Base-by-base conservation (phyloP, 1,284 basidiomycete species). In the Rhizoctonia solani region DNA sequence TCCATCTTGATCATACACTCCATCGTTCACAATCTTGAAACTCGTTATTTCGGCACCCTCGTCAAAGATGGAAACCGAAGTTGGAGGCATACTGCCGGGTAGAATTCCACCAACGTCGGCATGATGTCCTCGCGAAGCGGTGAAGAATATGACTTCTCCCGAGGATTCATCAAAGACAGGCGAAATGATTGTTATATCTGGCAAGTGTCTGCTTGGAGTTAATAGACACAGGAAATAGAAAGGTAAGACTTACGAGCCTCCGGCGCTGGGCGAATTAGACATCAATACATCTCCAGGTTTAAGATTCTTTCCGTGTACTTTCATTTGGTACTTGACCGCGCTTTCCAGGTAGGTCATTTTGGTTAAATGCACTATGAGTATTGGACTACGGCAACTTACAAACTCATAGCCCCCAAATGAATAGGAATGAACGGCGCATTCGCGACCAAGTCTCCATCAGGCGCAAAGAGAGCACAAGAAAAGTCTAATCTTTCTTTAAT, bases 11-110 rank as follows among this genome's bases (percentile, higher is more conserved):
- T 98, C 87, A 75, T 93, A 98, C 3, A 88, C 77, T 4, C 95
- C 95, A 19, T 85, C 83, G 50, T 85, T 81, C 14, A 99, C 95
- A 70, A 98, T 88, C 79, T 97, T 98, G 84, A 99, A 94, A 73
- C 90, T 92, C 70, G 87, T 84, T 68, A 98, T 93, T 74, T 94
- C 85, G 0, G 95, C 95, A 13, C 95, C 95, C 78, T 99, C 96
- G 75, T 99, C 92, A 71, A 89, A 94, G 54, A 98, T 87, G 68
- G 83, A 92, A 67, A 90, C 91, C 27, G 89, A 92, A 0, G 90
- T 95, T 0, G 95, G 93, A 0, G 95, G 95, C 95, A 98, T 98
- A 16, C 92, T 94, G 21, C 87, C 81, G 1, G 93, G 92, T 4
- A 93, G 81, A 71, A 90, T 90, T 0, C 88, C 88, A 1, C 85